phyloP scores from a whole-genome alignment of 2,329 filamentous ascomycete genomes.

The Aspergillus novofumigatus region DNA sequence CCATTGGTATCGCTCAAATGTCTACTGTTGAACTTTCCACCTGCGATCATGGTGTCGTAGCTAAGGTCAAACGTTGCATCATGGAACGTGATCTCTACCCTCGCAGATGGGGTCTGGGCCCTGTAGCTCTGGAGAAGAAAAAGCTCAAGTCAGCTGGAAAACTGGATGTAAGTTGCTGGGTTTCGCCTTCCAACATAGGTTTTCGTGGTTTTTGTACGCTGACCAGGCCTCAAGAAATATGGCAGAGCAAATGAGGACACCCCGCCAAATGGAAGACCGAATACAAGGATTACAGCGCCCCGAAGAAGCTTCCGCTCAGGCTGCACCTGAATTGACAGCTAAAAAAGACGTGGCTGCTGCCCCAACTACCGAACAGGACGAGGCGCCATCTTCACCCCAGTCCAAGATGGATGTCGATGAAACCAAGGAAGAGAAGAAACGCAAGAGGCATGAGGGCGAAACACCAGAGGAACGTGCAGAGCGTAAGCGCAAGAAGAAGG shows the following conservation, averaged over 20 bases:
- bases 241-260: constrained; percentile 89
- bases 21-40: constrained; percentile 94
- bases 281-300: constrained; percentile 82
- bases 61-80: constrained; percentile 98
- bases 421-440: constrained; percentile 48
- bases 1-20: constrained; percentile 95
- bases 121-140: constrained; percentile 95
- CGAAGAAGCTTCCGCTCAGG: constrained; percentile 42
- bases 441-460: constrained; percentile 54
- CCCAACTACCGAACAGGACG: constrained; percentile 20
- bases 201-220: constrained; percentile 20
- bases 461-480: constrained; percentile 46
- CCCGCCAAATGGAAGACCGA: constrained; percentile 83
- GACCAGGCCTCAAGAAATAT: constrained; percentile 62
- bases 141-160: constrained; percentile 98
- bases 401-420: constrained; percentile 43
- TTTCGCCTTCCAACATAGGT: not conserved
- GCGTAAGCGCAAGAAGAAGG: constrained; percentile 50
- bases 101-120: constrained; percentile 91
- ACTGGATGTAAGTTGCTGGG: constrained; percentile 62
- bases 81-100: constrained; percentile 99
- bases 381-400: constrained; percentile 24
- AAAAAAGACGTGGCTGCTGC: constrained; percentile 32
- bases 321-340: constrained; percentile 42
- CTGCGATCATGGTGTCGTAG: constrained; percentile 95